Percentiles rank a stretch among this genome's conserved stretches.
Conservation (phyloP, 2,329 filamentous ascomycete species). For the Plectosphaerella plurivora region DNA sequence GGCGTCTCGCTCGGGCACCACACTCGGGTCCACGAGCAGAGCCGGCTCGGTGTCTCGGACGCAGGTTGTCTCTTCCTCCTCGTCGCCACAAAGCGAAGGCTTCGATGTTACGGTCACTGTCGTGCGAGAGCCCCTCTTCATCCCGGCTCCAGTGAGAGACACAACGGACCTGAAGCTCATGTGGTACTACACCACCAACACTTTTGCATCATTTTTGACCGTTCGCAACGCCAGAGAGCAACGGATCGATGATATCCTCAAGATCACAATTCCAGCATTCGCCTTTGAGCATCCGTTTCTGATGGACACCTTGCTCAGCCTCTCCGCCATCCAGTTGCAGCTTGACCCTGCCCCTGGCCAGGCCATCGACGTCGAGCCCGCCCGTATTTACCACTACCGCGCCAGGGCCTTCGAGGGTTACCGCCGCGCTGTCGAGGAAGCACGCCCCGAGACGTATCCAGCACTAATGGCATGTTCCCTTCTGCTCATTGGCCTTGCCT, state of each 20-base stretch:
- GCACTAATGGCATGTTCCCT: slow-evolving; percentile 49
- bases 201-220: not conserved
- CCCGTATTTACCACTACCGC: slow-evolving; percentile 38
- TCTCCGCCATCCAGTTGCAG: slow-evolving; percentile 46
- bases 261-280: slow-evolving; percentile 40
- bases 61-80: not conserved
- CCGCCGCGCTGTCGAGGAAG: slow-evolving; percentile 43
- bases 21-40: slow-evolving; percentile 1
- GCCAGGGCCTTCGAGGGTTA: slow-evolving; percentile 46
- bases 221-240: slow-evolving; percentile 18
- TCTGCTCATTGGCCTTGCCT: slow-evolving; percentile 45
- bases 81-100: not conserved
- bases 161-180: slow-evolving; percentile 47
- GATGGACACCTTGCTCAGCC: slow-evolving; percentile 49
- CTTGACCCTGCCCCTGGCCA: slow-evolving; percentile 5
- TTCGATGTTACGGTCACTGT: too few relatives aligned
- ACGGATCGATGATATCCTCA: slow-evolving; percentile 37
- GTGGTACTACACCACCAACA: slow-evolving; percentile 16
- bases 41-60: too few relatives aligned
- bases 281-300: slow-evolving; percentile 50
- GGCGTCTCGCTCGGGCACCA: slow-evolving; percentile 5
- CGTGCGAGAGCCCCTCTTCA: slow-evolving; percentile 18
- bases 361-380: slow-evolving; percentile 32
- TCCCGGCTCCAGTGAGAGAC: slow-evolving; percentile 21
- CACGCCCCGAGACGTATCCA: slow-evolving; percentile 38